phyloP scores from a whole-genome alignment of 164 flowering plant genomes.

The Vitis vinifera region ASM3070453v1 NC_081812.1:21885001-21885500 shows the following conservation, averaged over 20 bases:
- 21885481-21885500: no score
- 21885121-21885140: slow-evolving; percentile 71
- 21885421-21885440: no score
- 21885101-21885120: no score
- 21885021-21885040: slow-evolving; percentile 78
- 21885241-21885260: slow-evolving; percentile 59
- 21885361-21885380: no score
- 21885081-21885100: no score
- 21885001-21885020: slow-evolving; percentile 72
- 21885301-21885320: not conserved
- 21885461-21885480: no score
- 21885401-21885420: no score
- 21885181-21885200: slow-evolving; percentile 61
- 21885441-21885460: no score
- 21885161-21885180: slow-evolving; percentile 65
- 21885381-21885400: no score
- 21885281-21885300: not conserved
- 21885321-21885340: no score
- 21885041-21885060: slow-evolving; percentile 31
- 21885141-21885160: slow-evolving; percentile 55
- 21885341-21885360: no score
- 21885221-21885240: slow-evolving; percentile 61
- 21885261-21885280: slow-evolving; percentile 12
- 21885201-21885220: slow-evolving; percentile 59
- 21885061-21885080: slow-evolving; percentile 10